Evolutionary conservation across 148 eudicot genomes (phyloP).

Genomic region (Cornus controversa): DNA sequence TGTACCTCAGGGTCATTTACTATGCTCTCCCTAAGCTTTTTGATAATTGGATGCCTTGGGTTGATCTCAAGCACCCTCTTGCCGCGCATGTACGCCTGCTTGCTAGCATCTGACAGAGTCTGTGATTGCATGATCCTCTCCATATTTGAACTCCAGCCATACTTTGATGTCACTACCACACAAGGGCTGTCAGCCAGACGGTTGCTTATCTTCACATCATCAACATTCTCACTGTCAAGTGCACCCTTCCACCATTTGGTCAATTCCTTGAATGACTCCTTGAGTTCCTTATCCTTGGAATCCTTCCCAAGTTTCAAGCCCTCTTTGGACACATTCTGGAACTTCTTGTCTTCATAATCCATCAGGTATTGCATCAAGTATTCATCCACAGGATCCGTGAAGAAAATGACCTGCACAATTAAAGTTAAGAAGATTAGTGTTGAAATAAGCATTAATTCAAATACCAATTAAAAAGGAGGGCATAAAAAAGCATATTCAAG

Average conservation of each 20-base stretch:
- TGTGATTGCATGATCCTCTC: constrained; percentile 97
- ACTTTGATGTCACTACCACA: constrained; percentile 95
- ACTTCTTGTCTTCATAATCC: constrained; percentile 96
- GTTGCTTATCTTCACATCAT: constrained; percentile 95
- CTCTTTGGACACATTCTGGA: constrained; percentile 98
- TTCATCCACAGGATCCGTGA: constrained; percentile 98
- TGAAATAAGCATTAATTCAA: background rate
- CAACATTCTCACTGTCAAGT: constrained; percentile 81
- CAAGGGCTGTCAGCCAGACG: constrained; percentile 96
- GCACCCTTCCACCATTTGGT: constrained; percentile 97
- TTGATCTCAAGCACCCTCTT: constrained; percentile 97
- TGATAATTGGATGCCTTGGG: constrained; percentile 95
- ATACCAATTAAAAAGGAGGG: background rate
- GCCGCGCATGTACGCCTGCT: constrained; percentile 95
- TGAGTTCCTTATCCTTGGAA: constrained; percentile 81
- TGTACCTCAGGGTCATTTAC: constrained; percentile 79
- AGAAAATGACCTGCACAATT: constrained; percentile 74
- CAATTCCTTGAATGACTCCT: constrained; percentile 88
- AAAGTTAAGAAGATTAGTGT: background rate
- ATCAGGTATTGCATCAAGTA: constrained; percentile 97
- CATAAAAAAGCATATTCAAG: background rate
- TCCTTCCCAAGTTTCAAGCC: constrained; percentile 87
- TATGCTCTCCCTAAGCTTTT: constrained; percentile 89
- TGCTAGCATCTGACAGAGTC: constrained; percentile 80
- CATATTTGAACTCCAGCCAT: constrained; percentile 98